Conservation (phyloP, 2,329 filamentous ascomycete genomes). For the Paramyrothecium sp. region DNA sequence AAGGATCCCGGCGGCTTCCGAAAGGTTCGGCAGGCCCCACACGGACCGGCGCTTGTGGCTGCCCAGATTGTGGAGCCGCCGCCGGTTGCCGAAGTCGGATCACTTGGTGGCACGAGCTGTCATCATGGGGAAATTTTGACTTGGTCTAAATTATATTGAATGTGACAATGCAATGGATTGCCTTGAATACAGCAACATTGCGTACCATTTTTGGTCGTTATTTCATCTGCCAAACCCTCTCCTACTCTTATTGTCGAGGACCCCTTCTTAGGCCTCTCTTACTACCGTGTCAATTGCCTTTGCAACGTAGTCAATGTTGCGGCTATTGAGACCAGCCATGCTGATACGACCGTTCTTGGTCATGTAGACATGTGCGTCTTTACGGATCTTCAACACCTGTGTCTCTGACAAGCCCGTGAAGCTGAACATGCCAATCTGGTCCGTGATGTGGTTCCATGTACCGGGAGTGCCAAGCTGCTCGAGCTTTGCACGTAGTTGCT, state of each 20-base stretch:
- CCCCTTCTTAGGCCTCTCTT: slow-evolving; percentile 17
- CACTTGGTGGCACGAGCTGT: too few species aligned
- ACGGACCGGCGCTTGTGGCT: not conserved
- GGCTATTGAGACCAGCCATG: slow-evolving; percentile 94
- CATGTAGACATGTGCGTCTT: slow-evolving; percentile 79
- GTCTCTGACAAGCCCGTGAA: slow-evolving; percentile 78
- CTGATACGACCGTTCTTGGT: slow-evolving; percentile 98
- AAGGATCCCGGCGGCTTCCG: not conserved
- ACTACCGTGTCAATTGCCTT: slow-evolving; percentile 86
- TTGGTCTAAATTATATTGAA: too few species aligned
- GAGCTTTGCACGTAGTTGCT: slow-evolving; percentile 72
- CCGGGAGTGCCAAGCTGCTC: slow-evolving; percentile 85
- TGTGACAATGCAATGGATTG: too few species aligned
- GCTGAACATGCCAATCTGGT: slow-evolving; percentile 99
- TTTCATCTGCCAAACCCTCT: not conserved
- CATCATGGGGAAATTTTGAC: too few species aligned
- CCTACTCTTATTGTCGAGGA: not conserved
- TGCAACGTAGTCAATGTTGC: slow-evolving; percentile 92
- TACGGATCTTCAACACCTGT: slow-evolving; percentile 69
- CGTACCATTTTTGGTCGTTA: too few species aligned
- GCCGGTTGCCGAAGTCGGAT: not conserved
- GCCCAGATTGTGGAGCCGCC: not conserved
- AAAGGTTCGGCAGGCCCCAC: not conserved
- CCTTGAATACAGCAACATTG: too few species aligned
- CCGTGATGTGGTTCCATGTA: slow-evolving; percentile 94